Evolutionary conservation across 148 eudicot genomes (phyloP).

Genomic region (Spergularia bocconei): DNA sequence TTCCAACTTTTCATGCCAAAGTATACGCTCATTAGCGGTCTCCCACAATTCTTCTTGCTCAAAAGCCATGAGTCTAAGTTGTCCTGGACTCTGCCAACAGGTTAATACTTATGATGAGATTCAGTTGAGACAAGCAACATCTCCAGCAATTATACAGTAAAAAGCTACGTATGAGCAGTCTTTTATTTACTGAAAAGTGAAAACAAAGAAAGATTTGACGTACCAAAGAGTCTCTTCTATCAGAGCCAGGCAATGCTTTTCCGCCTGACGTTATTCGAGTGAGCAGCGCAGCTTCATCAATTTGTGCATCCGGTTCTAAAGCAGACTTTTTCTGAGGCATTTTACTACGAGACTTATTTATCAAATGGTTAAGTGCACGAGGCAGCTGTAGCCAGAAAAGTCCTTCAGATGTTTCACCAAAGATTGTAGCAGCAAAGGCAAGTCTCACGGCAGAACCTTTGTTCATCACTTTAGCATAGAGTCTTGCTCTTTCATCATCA

Average conservation of each 20-base stretch:
- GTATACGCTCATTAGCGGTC: constrained; percentile 80
- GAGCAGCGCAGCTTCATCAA: constrained; percentile 70
- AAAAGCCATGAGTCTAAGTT: constrained; percentile 81
- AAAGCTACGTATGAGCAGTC: constrained; percentile 8
- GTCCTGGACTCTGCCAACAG: constrained; percentile 65
- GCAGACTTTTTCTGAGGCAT: constrained; percentile 49
- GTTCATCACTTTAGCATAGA: constrained; percentile 67
- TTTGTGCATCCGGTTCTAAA: constrained; percentile 40
- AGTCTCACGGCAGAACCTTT: constrained; percentile 72
- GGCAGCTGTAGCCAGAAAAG: constrained; percentile 96
- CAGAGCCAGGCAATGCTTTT: constrained; percentile 54
- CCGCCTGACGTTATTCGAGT: constrained; percentile 75
- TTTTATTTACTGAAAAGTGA: neutral
- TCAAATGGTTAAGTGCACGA: constrained; percentile 68
- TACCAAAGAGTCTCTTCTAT: constrained; percentile 59
- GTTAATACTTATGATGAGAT: constrained; percentile 18
- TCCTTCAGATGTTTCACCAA: constrained; percentile 93
- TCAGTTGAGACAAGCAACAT: constrained; percentile 2
- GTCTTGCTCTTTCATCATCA: constrained; percentile 85
- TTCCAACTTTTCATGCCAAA: constrained; percentile 94
- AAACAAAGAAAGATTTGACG: constrained; percentile 24
- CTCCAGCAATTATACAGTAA: neutral
- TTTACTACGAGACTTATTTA: constrained; percentile 64
- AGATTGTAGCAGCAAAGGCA: constrained; percentile 93
- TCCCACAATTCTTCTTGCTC: constrained; percentile 95